Percentiles rank a stretch among this genome's conserved stretches.
These are phyloP conservation scores for Cephalotrichum gorgonifer DNA, from an alignment of 2,329 filamentous ascomycete genomes.

Conservation along the genomic window DNA sequence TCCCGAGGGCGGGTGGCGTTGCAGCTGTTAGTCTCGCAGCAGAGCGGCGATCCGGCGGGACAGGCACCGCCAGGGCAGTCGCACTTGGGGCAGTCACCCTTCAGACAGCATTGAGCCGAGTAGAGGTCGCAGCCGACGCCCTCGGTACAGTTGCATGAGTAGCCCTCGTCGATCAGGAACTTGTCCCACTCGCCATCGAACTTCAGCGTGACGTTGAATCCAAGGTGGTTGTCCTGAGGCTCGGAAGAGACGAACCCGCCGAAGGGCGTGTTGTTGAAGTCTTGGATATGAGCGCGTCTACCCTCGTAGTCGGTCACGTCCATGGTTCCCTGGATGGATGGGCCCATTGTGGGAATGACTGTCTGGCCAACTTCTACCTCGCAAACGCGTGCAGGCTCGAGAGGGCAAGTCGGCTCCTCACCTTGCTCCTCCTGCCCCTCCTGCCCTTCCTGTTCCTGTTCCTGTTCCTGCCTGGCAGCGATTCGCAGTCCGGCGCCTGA, in stretches of 20 bases:
- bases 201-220: slow-evolving; percentile 1
- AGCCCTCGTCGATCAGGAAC: not conserved
- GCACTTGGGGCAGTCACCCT: not conserved
- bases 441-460: not conserved
- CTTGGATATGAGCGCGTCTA: not conserved
- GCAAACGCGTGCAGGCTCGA: not conserved
- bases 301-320: slow-evolving; percentile 1
- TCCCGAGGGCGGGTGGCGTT: not conserved
- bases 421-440: no score
- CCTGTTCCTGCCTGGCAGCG: not conserved
- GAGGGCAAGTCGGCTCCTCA: not conserved
- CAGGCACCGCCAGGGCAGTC: not conserved
- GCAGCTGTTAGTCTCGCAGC: not conserved
- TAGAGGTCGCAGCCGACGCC: slow-evolving; percentile 1
- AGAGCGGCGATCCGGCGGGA: not conserved
- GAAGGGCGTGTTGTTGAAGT: not conserved
- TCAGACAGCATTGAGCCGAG: slow-evolving; percentile 1
- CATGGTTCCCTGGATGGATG: slow-evolving; percentile 2
- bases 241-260: not conserved
- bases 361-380: slow-evolving; percentile 1
- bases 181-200: slow-evolving; percentile 3
- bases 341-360: not conserved
- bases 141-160: not conserved
- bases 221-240: slow-evolving; percentile 1
- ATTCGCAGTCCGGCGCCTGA: no score